phyloP scores from a whole-genome alignment of 1,139 yeast species.

The Meyerozyma elateridarum region DNA sequence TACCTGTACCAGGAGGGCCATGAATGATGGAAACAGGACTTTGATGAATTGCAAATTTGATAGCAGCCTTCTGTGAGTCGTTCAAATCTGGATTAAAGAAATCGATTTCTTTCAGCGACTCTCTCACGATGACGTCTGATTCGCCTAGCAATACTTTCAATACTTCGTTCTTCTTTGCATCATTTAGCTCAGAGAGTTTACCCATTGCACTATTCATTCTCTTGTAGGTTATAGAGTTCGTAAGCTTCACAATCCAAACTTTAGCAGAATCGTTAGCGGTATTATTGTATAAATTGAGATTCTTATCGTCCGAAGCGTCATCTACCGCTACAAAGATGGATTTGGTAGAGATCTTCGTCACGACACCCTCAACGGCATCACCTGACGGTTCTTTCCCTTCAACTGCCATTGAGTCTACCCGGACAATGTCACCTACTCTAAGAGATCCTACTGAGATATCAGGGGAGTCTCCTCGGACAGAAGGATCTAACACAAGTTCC shows the following conservation, averaged over 20 bases:
- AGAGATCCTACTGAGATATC: constrained; percentile 56
- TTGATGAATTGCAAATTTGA: constrained; percentile 34
- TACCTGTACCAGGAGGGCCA: constrained; percentile 52
- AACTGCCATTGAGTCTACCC: constrained; percentile 34
- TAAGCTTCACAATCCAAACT: constrained; percentile 62
- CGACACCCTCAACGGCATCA: constrained; percentile 51
- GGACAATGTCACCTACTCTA: constrained; percentile 75
- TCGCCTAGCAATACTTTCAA: constrained; percentile 45
- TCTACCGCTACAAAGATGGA: constrained; percentile 54
- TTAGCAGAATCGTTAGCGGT: constrained; percentile 35
- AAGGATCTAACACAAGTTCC: constrained; percentile 62
- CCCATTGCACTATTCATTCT: constrained; percentile 80
- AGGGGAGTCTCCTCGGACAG: constrained; percentile 32
- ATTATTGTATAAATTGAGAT: constrained; percentile 41
- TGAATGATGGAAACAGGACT: constrained; percentile 43
- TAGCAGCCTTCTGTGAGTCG: constrained; percentile 54
- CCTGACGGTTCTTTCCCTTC: constrained; percentile 22
- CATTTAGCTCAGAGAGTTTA: constrained; percentile 49
- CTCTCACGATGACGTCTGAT: constrained; percentile 21
- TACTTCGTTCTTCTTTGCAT: constrained; percentile 29
- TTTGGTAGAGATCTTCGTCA: constrained; percentile 43
- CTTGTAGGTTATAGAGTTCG: constrained; percentile 66
- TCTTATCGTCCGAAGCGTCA: constrained; percentile 44
- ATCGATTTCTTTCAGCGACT: constrained; percentile 11
- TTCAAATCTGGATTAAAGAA: constrained; percentile 57